Conservation (phyloP, 2,329 filamentous ascomycete species). For the Microsporum canis region DNA sequence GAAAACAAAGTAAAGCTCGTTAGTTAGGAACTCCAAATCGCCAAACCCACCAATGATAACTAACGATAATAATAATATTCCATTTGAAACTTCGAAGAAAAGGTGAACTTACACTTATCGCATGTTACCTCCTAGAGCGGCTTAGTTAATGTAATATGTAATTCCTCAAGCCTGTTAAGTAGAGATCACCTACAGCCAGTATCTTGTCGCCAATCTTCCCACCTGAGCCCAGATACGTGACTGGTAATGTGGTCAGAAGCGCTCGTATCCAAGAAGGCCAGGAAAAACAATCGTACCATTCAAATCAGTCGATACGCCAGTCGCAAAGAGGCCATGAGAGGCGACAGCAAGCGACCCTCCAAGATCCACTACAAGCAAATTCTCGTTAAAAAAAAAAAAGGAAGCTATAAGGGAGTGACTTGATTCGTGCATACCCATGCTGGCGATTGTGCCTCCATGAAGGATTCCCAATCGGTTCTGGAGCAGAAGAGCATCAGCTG, state of each 20-base stretch:
- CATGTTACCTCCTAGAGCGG: conserved; percentile 45
- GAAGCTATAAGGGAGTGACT: not conserved
- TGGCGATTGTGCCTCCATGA: conserved; percentile 57
- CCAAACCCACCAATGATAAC: not conserved
- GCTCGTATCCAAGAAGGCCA: not conserved
- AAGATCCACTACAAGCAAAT: conserved; percentile 43
- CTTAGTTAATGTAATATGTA: not conserved
- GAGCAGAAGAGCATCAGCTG: not conserved
- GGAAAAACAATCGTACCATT: conserved; percentile 34
- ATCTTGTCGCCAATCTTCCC: conserved; percentile 52
- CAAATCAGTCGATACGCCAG: conserved; percentile 56
- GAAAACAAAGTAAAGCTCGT: not conserved
- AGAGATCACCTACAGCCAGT: conserved; percentile 34
- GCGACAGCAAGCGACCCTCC: conserved; percentile 56
- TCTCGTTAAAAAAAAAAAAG: not conserved
- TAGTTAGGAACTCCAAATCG: not conserved
- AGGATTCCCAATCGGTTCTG: conserved; percentile 56
- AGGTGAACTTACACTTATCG: conserved; percentile 46
- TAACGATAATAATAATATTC: not conserved
- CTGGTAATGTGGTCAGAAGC: conserved; percentile 21
- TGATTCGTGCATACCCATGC: conserved; percentile 35
- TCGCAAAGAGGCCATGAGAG: conserved; percentile 53
- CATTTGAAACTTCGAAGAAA: not conserved
- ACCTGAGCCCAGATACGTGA: conserved; percentile 54
- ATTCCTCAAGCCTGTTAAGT: not conserved